phyloP scores from a whole-genome alignment of 768 basidiomycete species.

The Phaeotremella fagi region DNA sequence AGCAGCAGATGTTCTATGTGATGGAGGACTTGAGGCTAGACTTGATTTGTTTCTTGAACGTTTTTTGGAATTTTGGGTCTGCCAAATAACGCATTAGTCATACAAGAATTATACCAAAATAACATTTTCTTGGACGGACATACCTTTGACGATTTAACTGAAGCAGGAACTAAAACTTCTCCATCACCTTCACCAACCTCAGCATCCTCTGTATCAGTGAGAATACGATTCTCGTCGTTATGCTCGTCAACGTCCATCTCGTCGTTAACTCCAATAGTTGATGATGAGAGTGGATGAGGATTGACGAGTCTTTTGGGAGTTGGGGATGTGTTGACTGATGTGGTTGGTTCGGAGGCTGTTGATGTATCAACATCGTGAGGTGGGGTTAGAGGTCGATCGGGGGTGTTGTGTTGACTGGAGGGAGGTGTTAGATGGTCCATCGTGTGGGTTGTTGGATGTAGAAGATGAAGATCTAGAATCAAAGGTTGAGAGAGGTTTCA shows the following conservation, averaged over 20 bases:
- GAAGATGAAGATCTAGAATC: too few relatives aligned
- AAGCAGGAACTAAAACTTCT: too few relatives aligned
- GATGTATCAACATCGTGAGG: not conserved
- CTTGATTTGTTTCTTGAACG: not conserved
- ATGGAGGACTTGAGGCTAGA: not conserved
- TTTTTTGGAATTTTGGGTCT: not conserved
- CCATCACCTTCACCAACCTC: not conserved
- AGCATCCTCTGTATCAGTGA: not conserved
- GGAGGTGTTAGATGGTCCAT: constrained; percentile 34
- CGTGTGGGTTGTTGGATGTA: too few relatives aligned
- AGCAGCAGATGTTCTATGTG: too few relatives aligned
- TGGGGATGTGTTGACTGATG: not conserved
- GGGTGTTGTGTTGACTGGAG: constrained; percentile 23
- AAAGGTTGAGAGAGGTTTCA: too few relatives aligned
- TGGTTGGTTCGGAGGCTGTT: not conserved
- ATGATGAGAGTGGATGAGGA: not conserved
- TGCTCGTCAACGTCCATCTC: not conserved
- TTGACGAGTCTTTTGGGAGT: not conserved
- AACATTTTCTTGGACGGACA: too few relatives aligned
- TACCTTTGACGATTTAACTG: too few relatives aligned
- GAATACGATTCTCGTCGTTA: not conserved
- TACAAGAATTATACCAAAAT: too few relatives aligned
- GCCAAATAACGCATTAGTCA: not conserved
- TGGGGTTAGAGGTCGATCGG: constrained; percentile 6
- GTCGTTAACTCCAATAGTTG: not conserved